A percentile compares a stretch with the other conserved stretches of the same genome.
Evolutionary conservation across 179 eudicot genomes (phyloP).

Genomic region (Amaranthus tricolor): DNA sequence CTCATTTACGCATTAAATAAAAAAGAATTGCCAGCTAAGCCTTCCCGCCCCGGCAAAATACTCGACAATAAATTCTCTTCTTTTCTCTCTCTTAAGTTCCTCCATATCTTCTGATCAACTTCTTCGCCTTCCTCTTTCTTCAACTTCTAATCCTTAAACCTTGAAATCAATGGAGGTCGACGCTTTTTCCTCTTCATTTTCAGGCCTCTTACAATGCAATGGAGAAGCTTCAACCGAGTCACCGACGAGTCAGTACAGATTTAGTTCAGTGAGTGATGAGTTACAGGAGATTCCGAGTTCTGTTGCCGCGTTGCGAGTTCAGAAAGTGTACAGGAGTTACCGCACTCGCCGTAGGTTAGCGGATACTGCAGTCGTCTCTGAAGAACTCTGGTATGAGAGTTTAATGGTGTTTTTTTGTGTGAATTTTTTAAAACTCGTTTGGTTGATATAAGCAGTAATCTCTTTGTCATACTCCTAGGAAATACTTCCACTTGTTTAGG

Average conservation of each 20-base stretch:
- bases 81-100: background rate
- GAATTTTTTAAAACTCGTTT: no score
- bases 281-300: constrained; percentile 11
- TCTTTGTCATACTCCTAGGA: no score
- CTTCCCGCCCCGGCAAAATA: constrained; percentile 18
- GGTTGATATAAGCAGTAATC: no score
- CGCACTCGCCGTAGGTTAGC: constrained; percentile 86
- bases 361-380: constrained; percentile 86
- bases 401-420: background rate
- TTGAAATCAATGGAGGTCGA: constrained; percentile 30
- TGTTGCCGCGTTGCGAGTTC: constrained; percentile 61
- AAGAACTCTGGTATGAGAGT: constrained; percentile 63
- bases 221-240: background rate
- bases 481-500: no score
- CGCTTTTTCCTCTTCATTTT: constrained; percentile 22
- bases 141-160: background rate
- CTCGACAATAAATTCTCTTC: background rate
- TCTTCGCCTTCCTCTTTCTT: constrained; percentile 13
- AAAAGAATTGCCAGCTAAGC: constrained; percentile 8
- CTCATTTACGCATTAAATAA: background rate
- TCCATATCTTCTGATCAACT: background rate
- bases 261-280: background rate
- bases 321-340: constrained; percentile 83
- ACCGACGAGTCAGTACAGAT: constrained; percentile 3
- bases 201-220: constrained; percentile 9